A percentile compares a stretch with the other conserved stretches of the same genome.
Evolutionary conservation across 768 basidiomycete genomes (phyloP).

Genomic region (Psilocybe sp.): DNA sequence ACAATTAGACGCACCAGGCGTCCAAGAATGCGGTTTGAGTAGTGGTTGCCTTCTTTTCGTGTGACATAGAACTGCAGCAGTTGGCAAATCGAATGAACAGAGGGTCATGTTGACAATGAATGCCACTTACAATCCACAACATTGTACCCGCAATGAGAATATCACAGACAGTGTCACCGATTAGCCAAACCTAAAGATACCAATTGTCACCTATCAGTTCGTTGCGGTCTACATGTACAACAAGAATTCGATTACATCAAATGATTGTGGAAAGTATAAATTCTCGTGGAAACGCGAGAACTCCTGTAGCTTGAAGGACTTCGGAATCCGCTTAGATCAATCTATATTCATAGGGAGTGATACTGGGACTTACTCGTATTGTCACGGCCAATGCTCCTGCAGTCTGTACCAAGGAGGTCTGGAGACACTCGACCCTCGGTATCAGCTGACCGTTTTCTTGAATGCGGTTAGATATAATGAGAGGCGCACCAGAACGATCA

Average conservation of each 20-base stretch:
- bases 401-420: constrained; percentile 10
- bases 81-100: background rate
- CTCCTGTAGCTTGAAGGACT: constrained; percentile 10
- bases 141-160: constrained; percentile 9
- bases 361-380: constrained; percentile 2
- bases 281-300: constrained; percentile 6
- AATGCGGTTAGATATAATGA: background rate
- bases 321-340: background rate
- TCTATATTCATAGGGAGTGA: background rate
- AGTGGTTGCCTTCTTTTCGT: constrained; percentile 1
- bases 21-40: constrained; percentile 8
- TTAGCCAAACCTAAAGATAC: constrained; percentile 4
- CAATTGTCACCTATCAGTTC: no score
- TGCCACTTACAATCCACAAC: constrained; percentile 10
- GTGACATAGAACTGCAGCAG: constrained; percentile 2
- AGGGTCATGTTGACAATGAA: background rate
- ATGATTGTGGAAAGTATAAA: constrained; percentile 3
- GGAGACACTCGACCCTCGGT: background rate
- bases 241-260: background rate
- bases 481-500: constrained; percentile 5
- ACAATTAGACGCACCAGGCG: constrained; percentile 8
- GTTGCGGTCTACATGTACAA: no score
- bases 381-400: constrained; percentile 2
- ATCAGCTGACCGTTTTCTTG: background rate
- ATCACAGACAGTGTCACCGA: constrained; percentile 11